A percentile compares a stretch with the other conserved stretches of the same genome.
phyloP scores from a whole-genome alignment of 495 filamentous ascomycete species.

The Penicillium alfredii region DNA sequence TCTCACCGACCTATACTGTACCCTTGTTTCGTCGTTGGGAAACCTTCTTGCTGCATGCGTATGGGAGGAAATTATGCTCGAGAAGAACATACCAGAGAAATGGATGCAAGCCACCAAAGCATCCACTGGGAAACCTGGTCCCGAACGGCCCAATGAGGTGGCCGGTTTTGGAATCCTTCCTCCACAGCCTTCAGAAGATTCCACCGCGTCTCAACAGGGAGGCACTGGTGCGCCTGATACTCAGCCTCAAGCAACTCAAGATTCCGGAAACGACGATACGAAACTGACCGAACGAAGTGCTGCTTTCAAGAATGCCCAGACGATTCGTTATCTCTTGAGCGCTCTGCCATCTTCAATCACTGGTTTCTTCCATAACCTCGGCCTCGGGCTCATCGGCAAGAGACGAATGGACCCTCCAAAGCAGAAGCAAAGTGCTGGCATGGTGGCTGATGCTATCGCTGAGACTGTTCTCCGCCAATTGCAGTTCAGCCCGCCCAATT shows the following conservation, averaged over 20 bases:
- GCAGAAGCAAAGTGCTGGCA: slow-evolving; percentile 59
- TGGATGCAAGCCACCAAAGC: slow-evolving; percentile 60
- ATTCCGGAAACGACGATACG: slow-evolving; percentile 31
- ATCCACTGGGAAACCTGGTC: slow-evolving; percentile 39
- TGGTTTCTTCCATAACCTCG: slow-evolving; percentile 72
- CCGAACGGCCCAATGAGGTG: slow-evolving; percentile 39
- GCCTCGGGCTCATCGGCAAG: slow-evolving; percentile 69
- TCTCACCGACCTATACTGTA: slow-evolving; percentile 69
- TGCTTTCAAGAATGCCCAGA: slow-evolving; percentile 72
- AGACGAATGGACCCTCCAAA: slow-evolving; percentile 58
- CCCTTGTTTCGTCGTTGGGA: slow-evolving; percentile 64
- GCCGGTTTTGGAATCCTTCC: slow-evolving; percentile 27
- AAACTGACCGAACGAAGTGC: slow-evolving; percentile 44
- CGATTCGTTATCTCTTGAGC: slow-evolving; percentile 68
- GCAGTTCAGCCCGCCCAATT: slow-evolving; percentile 40
- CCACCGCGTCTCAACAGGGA: slow-evolving; percentile 16
- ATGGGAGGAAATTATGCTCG: slow-evolving; percentile 74
- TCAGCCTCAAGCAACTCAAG: slow-evolving; percentile 24
- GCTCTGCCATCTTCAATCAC: slow-evolving; percentile 65
- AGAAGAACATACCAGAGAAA: slow-evolving; percentile 57
- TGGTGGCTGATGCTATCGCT: slow-evolving; percentile 74
- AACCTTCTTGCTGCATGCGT: slow-evolving; percentile 70
- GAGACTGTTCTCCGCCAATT: slow-evolving; percentile 64
- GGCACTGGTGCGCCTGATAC: slow-evolving; percentile 13
- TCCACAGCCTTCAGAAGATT: slow-evolving; percentile 8